Evolutionary conservation across 257 asterid genomes (phyloP).

Genomic region (Plantago major): DNA sequence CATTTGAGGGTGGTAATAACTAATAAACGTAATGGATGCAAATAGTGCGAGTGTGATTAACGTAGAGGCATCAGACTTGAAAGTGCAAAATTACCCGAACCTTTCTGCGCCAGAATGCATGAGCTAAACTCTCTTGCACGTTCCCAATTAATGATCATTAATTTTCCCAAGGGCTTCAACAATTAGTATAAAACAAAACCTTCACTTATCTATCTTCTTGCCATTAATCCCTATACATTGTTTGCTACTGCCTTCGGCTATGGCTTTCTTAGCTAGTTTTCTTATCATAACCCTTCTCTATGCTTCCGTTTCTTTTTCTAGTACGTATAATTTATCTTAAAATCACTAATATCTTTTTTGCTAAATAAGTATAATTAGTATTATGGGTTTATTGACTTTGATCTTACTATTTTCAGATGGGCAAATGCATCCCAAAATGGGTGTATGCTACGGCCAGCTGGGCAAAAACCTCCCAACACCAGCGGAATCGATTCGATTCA

Average conservation of each 20-base stretch:
- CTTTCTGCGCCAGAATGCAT: no score
- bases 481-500: constrained; percentile 43
- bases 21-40: no score
- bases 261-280: constrained; percentile 20
- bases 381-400: neutral
- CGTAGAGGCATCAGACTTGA: no score
- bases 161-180: no score
- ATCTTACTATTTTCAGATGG: constrained; percentile 42
- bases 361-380: constrained; percentile 28
- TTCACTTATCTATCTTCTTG: no score
- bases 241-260: neutral
- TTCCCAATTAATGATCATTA: no score
- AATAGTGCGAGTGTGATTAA: no score
- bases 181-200: no score
- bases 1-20: no score
- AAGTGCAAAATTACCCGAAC: no score
- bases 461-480: constrained; percentile 82
- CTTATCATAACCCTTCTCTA: constrained; percentile 25
- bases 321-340: constrained; percentile 17
- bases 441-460: constrained; percentile 86
- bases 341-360: neutral
- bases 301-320: constrained; percentile 23
- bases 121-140: no score
- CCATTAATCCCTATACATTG: no score
- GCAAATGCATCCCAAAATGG: constrained; percentile 44